A percentile compares a stretch with the other conserved stretches of the same genome.
Conservation (phyloP, 345 rosid species). For the Euphorbia tirucalli region DNA sequence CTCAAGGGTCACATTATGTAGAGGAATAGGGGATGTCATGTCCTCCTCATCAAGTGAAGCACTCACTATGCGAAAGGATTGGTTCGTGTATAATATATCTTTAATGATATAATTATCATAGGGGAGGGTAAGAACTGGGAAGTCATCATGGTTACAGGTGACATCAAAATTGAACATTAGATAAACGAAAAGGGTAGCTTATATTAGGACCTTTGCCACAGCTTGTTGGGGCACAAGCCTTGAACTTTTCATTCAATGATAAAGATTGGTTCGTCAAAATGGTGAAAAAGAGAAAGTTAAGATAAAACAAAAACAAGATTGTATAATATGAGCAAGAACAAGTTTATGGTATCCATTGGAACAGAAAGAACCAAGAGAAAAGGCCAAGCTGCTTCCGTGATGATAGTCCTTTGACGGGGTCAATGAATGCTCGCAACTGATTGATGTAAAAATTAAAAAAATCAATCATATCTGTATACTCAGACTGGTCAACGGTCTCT, state of each 20-base stretch:
- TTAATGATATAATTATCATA: slow-evolving; percentile 40
- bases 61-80: slow-evolving; percentile 35
- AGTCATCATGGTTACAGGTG: slow-evolving; percentile 30
- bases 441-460: too few relatives aligned
- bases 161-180: slow-evolving; percentile 46
- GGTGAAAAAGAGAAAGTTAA: neutral
- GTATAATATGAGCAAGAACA: neutral
- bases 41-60: slow-evolving; percentile 33
- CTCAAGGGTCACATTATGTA: slow-evolving; percentile 42
- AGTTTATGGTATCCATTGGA: neutral
- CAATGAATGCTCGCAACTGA: too few relatives aligned
- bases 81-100: slow-evolving; percentile 35
- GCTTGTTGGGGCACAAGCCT: neutral
- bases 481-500: slow-evolving; percentile 8
- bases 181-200: slow-evolving; percentile 50
- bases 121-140: slow-evolving; percentile 44
- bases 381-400: neutral
- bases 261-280: neutral
- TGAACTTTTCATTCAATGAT: neutral
- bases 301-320: neutral
- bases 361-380: slow-evolving; percentile 45
- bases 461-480: neutral
- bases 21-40: slow-evolving; percentile 42
- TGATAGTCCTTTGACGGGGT: slow-evolving; percentile 12
- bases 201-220: slow-evolving; percentile 51